Evolutionary conservation across 306 rosid species (phyloP), one percentile per base, ranked within the genome.

Genomic region (Fragaria ananassa): DNA sequence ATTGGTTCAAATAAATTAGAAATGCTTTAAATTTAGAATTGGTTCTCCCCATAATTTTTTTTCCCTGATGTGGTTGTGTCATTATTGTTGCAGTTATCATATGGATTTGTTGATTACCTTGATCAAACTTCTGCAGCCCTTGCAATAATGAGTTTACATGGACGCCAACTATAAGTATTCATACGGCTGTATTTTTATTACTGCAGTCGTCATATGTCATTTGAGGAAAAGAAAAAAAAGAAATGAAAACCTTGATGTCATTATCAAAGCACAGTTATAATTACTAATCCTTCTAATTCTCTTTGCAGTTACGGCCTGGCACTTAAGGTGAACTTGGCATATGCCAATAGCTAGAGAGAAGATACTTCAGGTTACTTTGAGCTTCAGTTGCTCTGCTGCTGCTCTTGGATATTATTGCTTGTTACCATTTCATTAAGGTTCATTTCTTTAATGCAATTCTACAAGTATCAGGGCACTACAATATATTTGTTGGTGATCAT

Each of bases 251-350:
- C 14, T 21, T 54, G 61, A 25, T 58, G 64, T 15, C 17, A 27
- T 69, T 14, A 15, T 27, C 53, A 49, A 50, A 31, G 42, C 35
- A 21, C 23, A 23, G 67, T 23, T 42, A 27, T 58, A 29, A 29
- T 58, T n/a, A 60, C 47, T 67, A 35, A 17, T 66, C 37, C 39
- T 54, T 51, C 44, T 39, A 73, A 71, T 63, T 80, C 72, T 79
- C 61, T 17, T 74, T 39, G 74, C 91, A 92, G 97, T 81, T 92
- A 87, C 74, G 97, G 97, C 74, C 96, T 83, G 83, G 82, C 93
- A 67, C 87, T 92, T 54, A 92, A 92, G 79, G 97, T 92, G 81
- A 92, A 92, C 78, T 92, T 96, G 97, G 97, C 97, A 21, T 92
- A 90, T 88, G 89, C 96, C 67, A 90, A 95, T 80, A 90, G 89